Conservation (phyloP, 179 eudicot species). For the Amaranthus tricolor region DNA sequence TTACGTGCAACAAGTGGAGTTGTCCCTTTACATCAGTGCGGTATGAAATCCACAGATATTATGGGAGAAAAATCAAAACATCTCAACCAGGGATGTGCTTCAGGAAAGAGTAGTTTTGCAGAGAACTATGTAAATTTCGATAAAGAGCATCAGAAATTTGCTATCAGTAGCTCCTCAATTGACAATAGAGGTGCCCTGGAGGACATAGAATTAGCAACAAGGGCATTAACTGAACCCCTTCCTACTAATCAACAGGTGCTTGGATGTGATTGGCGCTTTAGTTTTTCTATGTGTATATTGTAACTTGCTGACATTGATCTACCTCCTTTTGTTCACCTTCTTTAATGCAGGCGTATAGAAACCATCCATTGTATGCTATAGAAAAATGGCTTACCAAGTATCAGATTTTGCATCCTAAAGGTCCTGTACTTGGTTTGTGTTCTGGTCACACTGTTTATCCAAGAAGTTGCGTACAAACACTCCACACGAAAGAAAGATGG, state of each 20-base stretch:
- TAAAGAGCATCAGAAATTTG: slow-evolving; percentile 22
- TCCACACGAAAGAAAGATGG: slow-evolving; percentile 87
- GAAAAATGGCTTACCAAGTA: slow-evolving; percentile 94
- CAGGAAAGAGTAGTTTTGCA: slow-evolving; percentile 7
- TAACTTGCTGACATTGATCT: background rate
- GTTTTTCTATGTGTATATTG: slow-evolving; percentile 6
- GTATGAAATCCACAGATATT: slow-evolving; percentile 13
- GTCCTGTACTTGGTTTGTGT: slow-evolving; percentile 82
- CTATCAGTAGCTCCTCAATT: slow-evolving; percentile 26
- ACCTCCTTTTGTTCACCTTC: slow-evolving; percentile 4
- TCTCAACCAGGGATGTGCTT: background rate
- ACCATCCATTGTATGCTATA: slow-evolving; percentile 76
- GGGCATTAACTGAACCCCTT: slow-evolving; percentile 94
- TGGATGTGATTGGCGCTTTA: background rate
- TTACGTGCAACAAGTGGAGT: slow-evolving; percentile 57
- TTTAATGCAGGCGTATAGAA: slow-evolving; percentile 74
- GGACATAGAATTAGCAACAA: slow-evolving; percentile 92
- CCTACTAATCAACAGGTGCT: slow-evolving; percentile 90
- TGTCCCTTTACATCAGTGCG: slow-evolving; percentile 27
- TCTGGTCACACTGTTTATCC: slow-evolving; percentile 90
- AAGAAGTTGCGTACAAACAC: slow-evolving; percentile 75
- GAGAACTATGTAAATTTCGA: slow-evolving; percentile 10
- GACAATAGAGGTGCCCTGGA: slow-evolving; percentile 56
- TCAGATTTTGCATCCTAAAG: slow-evolving; percentile 80
- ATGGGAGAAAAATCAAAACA: slow-evolving; percentile 16